Conservation (phyloP, 441 rosid species). For the Isatis lusitanica region DNA sequence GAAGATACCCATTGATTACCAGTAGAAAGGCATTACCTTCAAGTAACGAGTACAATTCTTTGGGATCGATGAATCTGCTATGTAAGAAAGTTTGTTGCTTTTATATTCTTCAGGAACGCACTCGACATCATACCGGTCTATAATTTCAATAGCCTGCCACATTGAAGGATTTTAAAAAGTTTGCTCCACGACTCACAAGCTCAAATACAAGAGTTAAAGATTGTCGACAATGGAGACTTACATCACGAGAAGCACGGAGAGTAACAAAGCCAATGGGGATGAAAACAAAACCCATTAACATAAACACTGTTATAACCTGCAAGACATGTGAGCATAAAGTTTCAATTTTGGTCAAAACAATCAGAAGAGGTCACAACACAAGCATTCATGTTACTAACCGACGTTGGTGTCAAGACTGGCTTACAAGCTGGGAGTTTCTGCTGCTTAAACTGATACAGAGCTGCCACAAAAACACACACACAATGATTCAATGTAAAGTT, state of each 20-base stretch:
- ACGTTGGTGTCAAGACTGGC: slow-evolving; percentile 76
- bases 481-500: background rate
- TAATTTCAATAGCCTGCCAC: slow-evolving; percentile 72
- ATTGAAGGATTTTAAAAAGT: background rate
- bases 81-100: slow-evolving; percentile 60
- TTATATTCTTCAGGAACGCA: slow-evolving; percentile 65
- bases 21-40: slow-evolving; percentile 48
- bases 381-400: slow-evolving; percentile 49
- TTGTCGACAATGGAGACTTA: slow-evolving; percentile 31
- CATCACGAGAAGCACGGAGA: slow-evolving; percentile 70
- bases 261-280: slow-evolving; percentile 69
- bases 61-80: slow-evolving; percentile 56
- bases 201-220: background rate
- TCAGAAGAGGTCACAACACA: background rate
- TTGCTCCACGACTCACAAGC: background rate
- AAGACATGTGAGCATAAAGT: background rate
- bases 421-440: slow-evolving; percentile 88
- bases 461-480: slow-evolving; percentile 36
- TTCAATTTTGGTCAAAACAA: background rate
- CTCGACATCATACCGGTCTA: slow-evolving; percentile 70
- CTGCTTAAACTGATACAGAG: slow-evolving; percentile 65
- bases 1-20: background rate
- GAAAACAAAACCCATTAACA: slow-evolving; percentile 59
- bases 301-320: slow-evolving; percentile 58
- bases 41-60: slow-evolving; percentile 68